Conservation (phyloP, 305 asterid species). For the Striga hermonthica region DNA sequence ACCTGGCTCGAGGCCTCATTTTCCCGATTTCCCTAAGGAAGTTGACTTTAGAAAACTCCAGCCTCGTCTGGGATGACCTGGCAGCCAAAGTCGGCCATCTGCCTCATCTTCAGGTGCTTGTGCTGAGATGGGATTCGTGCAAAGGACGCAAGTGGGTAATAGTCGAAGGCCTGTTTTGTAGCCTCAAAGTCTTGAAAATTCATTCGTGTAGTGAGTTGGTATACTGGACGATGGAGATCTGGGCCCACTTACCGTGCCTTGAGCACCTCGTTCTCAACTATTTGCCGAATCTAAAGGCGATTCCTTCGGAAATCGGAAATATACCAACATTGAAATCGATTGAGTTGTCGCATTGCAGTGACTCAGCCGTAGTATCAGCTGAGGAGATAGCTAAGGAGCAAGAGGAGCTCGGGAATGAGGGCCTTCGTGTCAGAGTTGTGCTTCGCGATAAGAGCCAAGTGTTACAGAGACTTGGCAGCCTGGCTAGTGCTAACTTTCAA, state of each 20-base stretch:
- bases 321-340: neutral
- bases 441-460: too few species aligned
- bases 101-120: neutral
- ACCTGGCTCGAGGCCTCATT: neutral
- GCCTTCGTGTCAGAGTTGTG: neutral
- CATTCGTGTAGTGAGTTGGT: neutral
- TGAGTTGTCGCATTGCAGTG: neutral
- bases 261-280: neutral
- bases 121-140: neutral
- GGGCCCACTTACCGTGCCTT: neutral
- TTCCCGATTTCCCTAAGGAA: neutral
- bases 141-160: neutral
- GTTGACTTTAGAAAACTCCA: neutral
- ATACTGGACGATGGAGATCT: neutral
- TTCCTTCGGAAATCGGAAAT: neutral
- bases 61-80: neutral
- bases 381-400: neutral
- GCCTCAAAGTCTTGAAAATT: neutral
- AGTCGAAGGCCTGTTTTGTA: neutral
- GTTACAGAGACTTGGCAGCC: too few species aligned
- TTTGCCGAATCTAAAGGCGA: neutral
- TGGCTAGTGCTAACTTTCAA: too few species aligned
- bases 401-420: neutral
- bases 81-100: neutral
- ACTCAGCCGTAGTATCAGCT: neutral